Evolutionary conservation across 495 filamentous ascomycete genomes (phyloP).

Genomic region (Talaromyces wortmannii): DNA sequence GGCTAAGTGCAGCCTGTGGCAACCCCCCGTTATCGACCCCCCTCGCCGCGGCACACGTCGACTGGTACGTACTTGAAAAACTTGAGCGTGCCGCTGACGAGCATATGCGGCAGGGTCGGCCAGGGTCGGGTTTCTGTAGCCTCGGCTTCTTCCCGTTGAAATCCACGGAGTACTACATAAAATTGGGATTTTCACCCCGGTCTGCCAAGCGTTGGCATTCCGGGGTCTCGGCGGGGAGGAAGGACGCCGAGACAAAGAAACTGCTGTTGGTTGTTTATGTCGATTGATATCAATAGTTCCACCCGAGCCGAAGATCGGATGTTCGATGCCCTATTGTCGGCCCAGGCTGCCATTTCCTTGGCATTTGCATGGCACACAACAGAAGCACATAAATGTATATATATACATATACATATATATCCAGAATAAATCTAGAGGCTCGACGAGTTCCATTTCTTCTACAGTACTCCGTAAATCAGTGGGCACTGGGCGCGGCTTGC

Average conservation of each 20-base stretch:
- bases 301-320: background rate
- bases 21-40: no score
- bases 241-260: background rate
- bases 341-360: background rate
- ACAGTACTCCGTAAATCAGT: background rate
- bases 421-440: background rate
- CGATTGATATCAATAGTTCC: background rate
- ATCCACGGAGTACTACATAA: no score
- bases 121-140: no score
- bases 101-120: no score
- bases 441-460: background rate
- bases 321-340: background rate
- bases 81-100: no score
- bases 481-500: background rate
- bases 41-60: no score
- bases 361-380: background rate
- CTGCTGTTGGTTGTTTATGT: background rate
- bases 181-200: background rate
- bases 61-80: no score
- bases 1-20: no score
- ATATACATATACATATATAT: no score
- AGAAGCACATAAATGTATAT: no score
- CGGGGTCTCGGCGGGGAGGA: background rate
- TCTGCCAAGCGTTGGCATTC: background rate
- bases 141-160: no score